phyloP scores from a whole-genome alignment of 768 basidiomycete genomes.

The Clitopilus passeckerianus region DNA sequence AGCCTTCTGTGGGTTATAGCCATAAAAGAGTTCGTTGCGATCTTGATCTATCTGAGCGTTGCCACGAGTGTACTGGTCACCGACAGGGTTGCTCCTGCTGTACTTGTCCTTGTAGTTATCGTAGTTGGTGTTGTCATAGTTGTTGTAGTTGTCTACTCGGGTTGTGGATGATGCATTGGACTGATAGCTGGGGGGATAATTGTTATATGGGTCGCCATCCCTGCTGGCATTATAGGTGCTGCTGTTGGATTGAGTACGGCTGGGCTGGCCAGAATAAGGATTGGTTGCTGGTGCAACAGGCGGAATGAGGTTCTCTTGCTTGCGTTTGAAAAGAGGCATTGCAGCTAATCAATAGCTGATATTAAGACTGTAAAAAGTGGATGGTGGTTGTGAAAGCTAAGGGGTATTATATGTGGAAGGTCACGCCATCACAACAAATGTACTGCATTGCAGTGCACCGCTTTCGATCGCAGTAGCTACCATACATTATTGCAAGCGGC shows the following conservation, averaged over 20 bases:
- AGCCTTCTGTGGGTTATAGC: constrained; percentile 56
- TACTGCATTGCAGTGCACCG: background rate
- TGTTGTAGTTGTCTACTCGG: constrained; percentile 9
- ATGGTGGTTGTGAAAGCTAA: background rate
- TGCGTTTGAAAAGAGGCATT: constrained; percentile 72
- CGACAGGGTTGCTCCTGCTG: constrained; percentile 46
- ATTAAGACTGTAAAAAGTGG: background rate
- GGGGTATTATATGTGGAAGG: background rate
- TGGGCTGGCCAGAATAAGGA: constrained; percentile 19
- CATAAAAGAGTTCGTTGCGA: constrained; percentile 71
- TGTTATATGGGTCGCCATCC: constrained; percentile 56
- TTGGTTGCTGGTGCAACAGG: constrained; percentile 40
- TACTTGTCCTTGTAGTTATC: constrained; percentile 36
- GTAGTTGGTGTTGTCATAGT: constrained; percentile 14
- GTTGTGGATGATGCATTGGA: constrained; percentile 12
- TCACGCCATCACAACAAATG: background rate
- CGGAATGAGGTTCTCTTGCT: constrained; percentile 61
- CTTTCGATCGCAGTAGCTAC: constrained; percentile 4
- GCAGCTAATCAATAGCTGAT: constrained; percentile 8
- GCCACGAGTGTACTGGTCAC: constrained; percentile 65
- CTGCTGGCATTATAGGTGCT: constrained; percentile 66
- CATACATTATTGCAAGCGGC: background rate
- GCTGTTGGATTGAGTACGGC: constrained; percentile 41
- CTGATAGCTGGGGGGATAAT: background rate
- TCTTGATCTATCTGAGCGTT: constrained; percentile 56